Conservation (phyloP, 257 asterid genomes). For the Jaltomata sinuosa region DNA sequence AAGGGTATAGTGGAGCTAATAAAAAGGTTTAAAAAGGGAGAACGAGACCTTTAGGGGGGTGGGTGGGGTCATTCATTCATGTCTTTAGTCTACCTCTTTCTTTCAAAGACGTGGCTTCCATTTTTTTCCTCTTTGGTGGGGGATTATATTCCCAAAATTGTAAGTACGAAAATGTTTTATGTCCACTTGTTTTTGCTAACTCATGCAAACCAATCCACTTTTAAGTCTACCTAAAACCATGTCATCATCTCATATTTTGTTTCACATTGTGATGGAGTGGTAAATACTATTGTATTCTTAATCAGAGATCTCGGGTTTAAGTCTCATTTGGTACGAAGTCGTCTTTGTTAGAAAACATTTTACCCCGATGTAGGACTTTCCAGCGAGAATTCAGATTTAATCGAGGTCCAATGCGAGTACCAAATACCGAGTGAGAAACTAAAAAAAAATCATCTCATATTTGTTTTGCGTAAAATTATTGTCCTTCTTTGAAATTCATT, state of each 20-base stretch:
- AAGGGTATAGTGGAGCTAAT: neutral
- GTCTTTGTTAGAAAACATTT: too few relatives aligned
- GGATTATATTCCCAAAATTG: neutral
- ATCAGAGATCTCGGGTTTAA: too few relatives aligned
- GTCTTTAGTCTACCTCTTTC: neutral
- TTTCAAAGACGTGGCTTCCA: constrained; percentile 1
- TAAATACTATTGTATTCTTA: too few relatives aligned
- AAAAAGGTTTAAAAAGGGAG: neutral
- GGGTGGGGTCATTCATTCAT: neutral
- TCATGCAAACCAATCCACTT: neutral
- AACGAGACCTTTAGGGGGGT: neutral
- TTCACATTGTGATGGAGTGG: too few relatives aligned
- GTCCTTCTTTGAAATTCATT: too few relatives aligned
- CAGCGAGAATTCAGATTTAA: too few relatives aligned
- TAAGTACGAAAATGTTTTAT: neutral
- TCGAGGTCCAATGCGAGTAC: too few relatives aligned
- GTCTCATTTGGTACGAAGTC: too few relatives aligned
- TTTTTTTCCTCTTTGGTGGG: neutral
- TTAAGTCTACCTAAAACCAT: neutral
- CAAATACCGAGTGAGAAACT: too few relatives aligned
- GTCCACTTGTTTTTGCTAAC: neutral
- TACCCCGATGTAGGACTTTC: too few relatives aligned
- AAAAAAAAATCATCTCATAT: neutral
- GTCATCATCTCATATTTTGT: neutral
- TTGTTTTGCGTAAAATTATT: too few relatives aligned